These are phyloP conservation scores for Wickerhamomyces bovis DNA, from an alignment of 805 yeast genomes.

Conservation along the genomic window DNA sequence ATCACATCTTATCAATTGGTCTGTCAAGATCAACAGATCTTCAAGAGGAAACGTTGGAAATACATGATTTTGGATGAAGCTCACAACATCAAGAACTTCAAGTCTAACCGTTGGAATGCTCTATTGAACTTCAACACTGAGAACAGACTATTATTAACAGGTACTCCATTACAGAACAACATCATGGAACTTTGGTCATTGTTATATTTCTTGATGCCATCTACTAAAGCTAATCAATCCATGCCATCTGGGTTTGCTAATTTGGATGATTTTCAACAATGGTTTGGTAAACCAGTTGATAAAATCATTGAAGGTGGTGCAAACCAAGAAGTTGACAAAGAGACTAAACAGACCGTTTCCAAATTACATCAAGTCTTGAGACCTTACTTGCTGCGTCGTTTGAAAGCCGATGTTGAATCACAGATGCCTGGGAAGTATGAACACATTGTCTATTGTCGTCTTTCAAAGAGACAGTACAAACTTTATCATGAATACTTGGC, in stretches of 20 bases:
- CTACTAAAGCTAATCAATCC: constrained; percentile 59
- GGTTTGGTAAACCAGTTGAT: constrained; percentile 99
- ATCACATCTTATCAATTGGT: constrained; percentile 95
- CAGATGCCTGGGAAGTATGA: constrained; percentile 99
- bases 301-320: constrained; percentile 74
- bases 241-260: constrained; percentile 94
- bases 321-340: constrained; percentile 51
- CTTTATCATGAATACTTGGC: constrained; percentile 96
- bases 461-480: constrained; percentile 87
- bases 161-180: constrained; percentile 96
- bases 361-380: constrained; percentile 90
- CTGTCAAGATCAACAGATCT: constrained; percentile 94
- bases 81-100: constrained; percentile 92
- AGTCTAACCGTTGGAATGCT: constrained; percentile 97
- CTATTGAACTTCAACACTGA: constrained; percentile 89
- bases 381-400: constrained; percentile 85
- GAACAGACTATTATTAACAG: constrained; percentile 81
- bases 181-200: constrained; percentile 95
- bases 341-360: constrained; percentile 78
- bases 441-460: constrained; percentile 85
- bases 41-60: constrained; percentile 88
- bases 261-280: constrained; percentile 89
- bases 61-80: constrained; percentile 98
- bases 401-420: constrained; percentile 94
- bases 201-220: constrained; percentile 93